Conservation (phyloP, 2,329 filamentous ascomycete species). For the Bipolaris victoriae region DNA sequence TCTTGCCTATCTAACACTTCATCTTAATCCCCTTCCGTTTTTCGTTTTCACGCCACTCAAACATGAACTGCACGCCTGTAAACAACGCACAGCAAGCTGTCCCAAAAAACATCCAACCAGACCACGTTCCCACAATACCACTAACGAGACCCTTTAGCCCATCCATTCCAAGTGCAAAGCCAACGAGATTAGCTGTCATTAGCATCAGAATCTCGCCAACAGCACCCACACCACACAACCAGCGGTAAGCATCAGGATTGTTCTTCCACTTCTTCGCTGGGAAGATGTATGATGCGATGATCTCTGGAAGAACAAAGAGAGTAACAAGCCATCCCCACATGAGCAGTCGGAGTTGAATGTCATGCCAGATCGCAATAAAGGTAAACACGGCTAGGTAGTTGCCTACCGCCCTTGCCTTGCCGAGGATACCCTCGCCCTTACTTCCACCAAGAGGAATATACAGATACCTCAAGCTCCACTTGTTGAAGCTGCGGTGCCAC, state of each 20-base stretch:
- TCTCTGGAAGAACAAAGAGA: constrained; percentile 90
- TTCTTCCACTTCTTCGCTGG: constrained; percentile 74
- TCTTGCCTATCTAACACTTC: constrained; percentile 69
- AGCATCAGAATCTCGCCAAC: constrained; percentile 91
- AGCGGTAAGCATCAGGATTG: constrained; percentile 74
- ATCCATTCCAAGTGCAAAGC: constrained; percentile 91
- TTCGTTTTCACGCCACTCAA: constrained; percentile 88
- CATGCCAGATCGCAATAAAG: constrained; percentile 97
- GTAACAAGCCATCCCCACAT: constrained; percentile 98
- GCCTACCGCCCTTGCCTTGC: constrained; percentile 64
- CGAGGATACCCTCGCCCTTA: constrained; percentile 41
- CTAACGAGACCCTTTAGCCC: constrained; percentile 77
- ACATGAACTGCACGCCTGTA: constrained; percentile 91
- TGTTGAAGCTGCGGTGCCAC: constrained; percentile 95
- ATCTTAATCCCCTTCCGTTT: constrained; percentile 79
- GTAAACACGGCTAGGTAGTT: constrained; percentile 90
- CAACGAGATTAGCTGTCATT: constrained; percentile 93
- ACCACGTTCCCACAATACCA: constrained; percentile 77
- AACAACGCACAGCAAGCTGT: constrained; percentile 77
- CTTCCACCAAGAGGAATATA: constrained; percentile 88
- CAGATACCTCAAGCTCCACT: constrained; percentile 92
- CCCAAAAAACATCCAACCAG: constrained; percentile 75
- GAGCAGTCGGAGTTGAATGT: constrained; percentile 86
- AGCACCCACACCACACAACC: constrained; percentile 79
- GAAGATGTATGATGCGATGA: constrained; percentile 73